Evolutionary conservation across 257 asterid genomes (phyloP).

Genomic region (Solanum pennellii): DNA sequence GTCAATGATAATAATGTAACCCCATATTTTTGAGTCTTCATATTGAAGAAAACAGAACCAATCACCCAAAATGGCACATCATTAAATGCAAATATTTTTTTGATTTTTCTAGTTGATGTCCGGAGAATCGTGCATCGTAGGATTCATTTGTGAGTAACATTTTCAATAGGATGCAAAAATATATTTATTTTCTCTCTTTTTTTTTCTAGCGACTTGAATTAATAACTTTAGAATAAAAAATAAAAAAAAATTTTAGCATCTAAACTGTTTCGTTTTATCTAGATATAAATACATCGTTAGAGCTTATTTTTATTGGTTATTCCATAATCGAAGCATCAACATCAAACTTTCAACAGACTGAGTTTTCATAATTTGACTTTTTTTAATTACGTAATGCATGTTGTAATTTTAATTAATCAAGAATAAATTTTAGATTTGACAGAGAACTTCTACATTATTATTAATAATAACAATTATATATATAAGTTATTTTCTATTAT

Average conservation of each 20-base stretch:
- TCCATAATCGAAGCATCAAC: not conserved
- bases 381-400: too few relatives aligned
- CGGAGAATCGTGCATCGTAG: too few relatives aligned
- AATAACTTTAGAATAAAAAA: too few relatives aligned
- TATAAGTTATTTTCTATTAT: too few relatives aligned
- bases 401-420: not conserved
- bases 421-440: not conserved
- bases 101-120: not conserved
- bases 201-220: too few relatives aligned
- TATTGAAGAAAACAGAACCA: not conserved
- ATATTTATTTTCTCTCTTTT: too few relatives aligned
- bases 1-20: not conserved
- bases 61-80: not conserved
- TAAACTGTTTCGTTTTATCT: too few relatives aligned
- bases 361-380: not conserved
- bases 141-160: too few relatives aligned
- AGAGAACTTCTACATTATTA: not conserved
- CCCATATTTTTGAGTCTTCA: not conserved
- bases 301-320: not conserved
- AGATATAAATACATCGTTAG: not conserved
- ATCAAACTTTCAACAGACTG: not conserved
- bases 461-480: not conserved
- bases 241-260: too few relatives aligned
- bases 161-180: too few relatives aligned
- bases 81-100: not conserved